These are phyloP conservation scores for Cladophialophora immunda DNA, from an alignment of 2,329 filamentous ascomycete species.

Conservation along the genomic window DNA sequence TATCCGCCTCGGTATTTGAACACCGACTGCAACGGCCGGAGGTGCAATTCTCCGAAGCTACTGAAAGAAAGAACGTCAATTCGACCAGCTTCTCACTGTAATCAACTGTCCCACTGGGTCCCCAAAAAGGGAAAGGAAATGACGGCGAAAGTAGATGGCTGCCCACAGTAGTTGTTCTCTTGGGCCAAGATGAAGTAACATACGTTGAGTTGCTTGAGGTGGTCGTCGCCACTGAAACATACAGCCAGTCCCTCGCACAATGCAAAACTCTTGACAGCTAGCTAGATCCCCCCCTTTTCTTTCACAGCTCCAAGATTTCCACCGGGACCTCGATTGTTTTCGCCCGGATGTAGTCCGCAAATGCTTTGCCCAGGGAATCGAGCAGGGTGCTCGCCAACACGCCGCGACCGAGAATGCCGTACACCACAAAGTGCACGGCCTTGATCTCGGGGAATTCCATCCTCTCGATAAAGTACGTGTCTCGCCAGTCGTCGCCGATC, in stretches of 20 bases:
- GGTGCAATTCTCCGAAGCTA: background rate
- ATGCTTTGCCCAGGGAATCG: slow-evolving; percentile 63
- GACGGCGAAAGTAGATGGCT: background rate
- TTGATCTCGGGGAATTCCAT: slow-evolving; percentile 56
- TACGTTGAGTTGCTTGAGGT: background rate
- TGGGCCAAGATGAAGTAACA: background rate
- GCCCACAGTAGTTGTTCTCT: background rate
- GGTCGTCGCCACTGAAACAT: background rate
- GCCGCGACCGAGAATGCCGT: slow-evolving; percentile 55
- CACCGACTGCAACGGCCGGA: background rate
- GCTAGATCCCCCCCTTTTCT: background rate
- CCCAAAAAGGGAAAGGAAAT: too few species aligned
- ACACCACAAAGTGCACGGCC: slow-evolving; percentile 62
- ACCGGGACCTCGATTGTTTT: slow-evolving; percentile 52
- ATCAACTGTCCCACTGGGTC: background rate
- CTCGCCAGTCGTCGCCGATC: slow-evolving; percentile 56
- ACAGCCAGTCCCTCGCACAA: background rate
- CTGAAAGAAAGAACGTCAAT: background rate
- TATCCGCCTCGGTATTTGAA: background rate
- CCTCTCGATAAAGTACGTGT: slow-evolving; percentile 54
- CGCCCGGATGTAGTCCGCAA: slow-evolving; percentile 61
- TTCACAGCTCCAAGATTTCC: slow-evolving; percentile 19
- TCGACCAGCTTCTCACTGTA: background rate
- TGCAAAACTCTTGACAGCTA: background rate
- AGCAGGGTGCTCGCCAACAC: slow-evolving; percentile 59